phyloP scores from a whole-genome alignment of 31 red algal genomes.

The Endocladia muricata region DNA sequence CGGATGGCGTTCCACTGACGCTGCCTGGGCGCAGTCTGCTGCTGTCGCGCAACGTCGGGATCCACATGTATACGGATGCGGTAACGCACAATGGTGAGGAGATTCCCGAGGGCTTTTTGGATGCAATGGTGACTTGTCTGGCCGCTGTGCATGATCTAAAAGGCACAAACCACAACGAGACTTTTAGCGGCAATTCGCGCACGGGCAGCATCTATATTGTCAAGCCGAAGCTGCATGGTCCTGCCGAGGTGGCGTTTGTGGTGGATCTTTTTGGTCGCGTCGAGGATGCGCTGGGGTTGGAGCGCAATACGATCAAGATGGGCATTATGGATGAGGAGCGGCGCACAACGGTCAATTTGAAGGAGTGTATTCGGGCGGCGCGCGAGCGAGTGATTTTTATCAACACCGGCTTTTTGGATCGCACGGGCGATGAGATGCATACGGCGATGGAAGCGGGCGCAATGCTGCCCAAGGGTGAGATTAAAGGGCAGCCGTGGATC shows the following conservation, averaged over 20 bases:
- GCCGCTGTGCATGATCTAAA: conserved; percentile 11
- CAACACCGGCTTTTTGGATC: conserved; percentile 24
- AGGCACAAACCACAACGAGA: neutral
- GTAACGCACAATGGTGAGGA: neutral
- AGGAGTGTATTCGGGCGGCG: conserved; percentile 7
- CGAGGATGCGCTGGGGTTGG: neutral
- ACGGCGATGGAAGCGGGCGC: conserved; percentile 19
- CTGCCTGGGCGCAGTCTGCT: neutral
- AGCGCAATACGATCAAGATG: conserved; percentile 2
- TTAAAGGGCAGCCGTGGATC: conserved; percentile 14
- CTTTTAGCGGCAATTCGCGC: neutral
- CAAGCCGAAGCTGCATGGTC: conserved; percentile 21
- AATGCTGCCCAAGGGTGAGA: neutral
- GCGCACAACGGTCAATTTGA: conserved; percentile 15
- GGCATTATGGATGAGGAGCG: conserved; percentile 30
- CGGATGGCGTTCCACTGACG: neutral
- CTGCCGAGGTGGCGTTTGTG: conserved; percentile 14
- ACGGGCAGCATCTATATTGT: conserved; percentile 8
- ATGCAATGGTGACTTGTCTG: neutral
- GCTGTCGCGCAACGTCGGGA: conserved; percentile 11
- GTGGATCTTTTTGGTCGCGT: neutral
- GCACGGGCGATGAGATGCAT: conserved; percentile 25
- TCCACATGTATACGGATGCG: neutral
- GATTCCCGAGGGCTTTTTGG: conserved; percentile 15
- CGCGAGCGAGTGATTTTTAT: conserved; percentile 2